Evolutionary conservation across 306 rosid genomes (phyloP), one percentile per base, ranked within the genome.

Genomic region (Glycine tomentella): DNA sequence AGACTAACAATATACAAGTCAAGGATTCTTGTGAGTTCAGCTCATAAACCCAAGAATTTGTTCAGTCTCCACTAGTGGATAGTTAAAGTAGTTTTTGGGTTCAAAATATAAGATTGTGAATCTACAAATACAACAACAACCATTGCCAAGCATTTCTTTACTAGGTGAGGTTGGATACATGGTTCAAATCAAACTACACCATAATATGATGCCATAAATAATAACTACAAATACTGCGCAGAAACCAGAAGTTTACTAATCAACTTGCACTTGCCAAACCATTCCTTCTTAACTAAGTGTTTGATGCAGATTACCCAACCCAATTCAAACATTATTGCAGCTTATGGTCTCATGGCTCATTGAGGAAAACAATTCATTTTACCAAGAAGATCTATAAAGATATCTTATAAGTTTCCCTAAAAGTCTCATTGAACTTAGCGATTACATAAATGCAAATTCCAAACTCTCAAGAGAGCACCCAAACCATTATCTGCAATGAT

Each of bases 271-370:
- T n/a, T n/a, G n/a, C 45, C 61, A 61, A 42, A 46, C 17, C 11
- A 78, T 11, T 66, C 44, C 81, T 66, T 77, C 65, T 65, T 50
- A 66, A 42, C 33, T 17, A 68, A 67, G 57, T 44, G 69, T 69
- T 79, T 14, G 42, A 69, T 44, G 59, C 33, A 67, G 67, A 78
- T 67, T 65, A 53, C 16, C 8, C 44, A n/a, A 55, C 72, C 33
- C 34, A 42, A 67, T 36, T 42, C 58, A 53, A 67, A 31, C 53
- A 53, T 53, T 79, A 17, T 53, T 4, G 50, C 51, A 33, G 51
- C 71, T 33, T 8, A 12, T 62, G 68, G 11, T 17, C 46, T 6
- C 44, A 1, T 51, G 75, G 52, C 34, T 7, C 59, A 40, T 25
- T 15, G 3, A 69, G 16, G 20, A 73, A 40, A 78, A 55, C 62